These are phyloP conservation scores for Orbilia blumenaviensis DNA, from an alignment of 2,329 filamentous ascomycete species.

Conservation along the genomic window DNA sequence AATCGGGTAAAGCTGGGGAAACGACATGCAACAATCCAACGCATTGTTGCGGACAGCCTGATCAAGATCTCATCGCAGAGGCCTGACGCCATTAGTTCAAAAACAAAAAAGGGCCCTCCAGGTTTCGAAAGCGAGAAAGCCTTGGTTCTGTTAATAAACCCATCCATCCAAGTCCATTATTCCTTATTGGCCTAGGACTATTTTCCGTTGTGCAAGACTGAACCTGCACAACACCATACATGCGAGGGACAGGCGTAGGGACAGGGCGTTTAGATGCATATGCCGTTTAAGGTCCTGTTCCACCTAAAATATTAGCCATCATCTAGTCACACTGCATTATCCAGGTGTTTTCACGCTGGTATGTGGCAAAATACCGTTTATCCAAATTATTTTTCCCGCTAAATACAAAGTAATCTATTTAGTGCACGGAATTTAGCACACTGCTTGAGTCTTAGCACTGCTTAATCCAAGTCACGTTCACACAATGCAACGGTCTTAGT, in stretches of 20 bases:
- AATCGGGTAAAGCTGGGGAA: neutral
- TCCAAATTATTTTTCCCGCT: neutral
- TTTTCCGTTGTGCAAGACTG: neutral
- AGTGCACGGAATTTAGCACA: neutral
- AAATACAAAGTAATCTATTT: too few species aligned
- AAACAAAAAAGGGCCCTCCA: neutral
- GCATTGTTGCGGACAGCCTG: neutral
- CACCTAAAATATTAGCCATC: neutral
- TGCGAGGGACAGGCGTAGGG: neutral
- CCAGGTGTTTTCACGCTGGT: neutral
- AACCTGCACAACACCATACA: conserved; percentile 21
- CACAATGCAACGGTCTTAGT: neutral
- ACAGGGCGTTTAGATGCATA: conserved; percentile 14
- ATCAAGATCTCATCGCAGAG: neutral
- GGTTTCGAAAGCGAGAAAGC: neutral
- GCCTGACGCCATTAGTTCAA: neutral
- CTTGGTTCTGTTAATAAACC: neutral
- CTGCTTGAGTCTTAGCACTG: too few species aligned
- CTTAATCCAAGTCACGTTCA: too few species aligned
- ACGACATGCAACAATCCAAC: conserved; percentile 18
- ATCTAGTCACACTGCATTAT: conserved; percentile 7
- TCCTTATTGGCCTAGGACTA: neutral
- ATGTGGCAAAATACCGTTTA: neutral
- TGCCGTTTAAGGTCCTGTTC: neutral
- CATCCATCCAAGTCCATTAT: neutral